Evolutionary conservation across 2,329 filamentous ascomycete species (phyloP).

Genomic region (Xylariaceae sp.): DNA sequence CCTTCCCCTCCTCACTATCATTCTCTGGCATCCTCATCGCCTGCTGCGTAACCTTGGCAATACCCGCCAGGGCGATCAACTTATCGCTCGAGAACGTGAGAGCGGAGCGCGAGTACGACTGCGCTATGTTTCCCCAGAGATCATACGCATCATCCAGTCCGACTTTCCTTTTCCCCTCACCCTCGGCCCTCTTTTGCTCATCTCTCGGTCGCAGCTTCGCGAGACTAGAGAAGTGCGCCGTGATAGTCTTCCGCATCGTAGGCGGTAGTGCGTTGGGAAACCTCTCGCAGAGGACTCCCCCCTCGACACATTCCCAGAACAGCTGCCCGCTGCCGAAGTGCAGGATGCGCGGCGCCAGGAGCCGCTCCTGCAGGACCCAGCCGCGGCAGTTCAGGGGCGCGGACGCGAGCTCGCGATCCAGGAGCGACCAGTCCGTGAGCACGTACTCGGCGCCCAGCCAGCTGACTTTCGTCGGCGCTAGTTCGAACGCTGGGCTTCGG

Average conservation of each 20-base stretch:
- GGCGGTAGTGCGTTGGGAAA: neutral
- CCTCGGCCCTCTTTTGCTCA: neutral
- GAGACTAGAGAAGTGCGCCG: neutral
- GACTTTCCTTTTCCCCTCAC: neutral
- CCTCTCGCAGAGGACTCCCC: neutral
- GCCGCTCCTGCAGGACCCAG: conserved; percentile 1
- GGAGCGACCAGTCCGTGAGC: neutral
- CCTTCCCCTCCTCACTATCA: no score
- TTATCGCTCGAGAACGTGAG: neutral
- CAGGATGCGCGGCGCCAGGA: neutral
- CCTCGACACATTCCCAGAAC: neutral
- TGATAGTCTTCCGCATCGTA: neutral
- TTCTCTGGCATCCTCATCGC: no score
- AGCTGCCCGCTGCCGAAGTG: neutral
- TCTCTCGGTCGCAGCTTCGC: neutral
- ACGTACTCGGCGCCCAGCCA: neutral
- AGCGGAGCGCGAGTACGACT: neutral
- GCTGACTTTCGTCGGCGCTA: neutral
- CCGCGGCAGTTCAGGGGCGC: neutral
- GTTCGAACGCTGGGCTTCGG: neutral
- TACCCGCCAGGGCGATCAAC: neutral
- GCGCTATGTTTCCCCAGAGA: neutral
- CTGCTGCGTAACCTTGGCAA: neutral
- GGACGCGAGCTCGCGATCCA: neutral
- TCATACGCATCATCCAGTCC: neutral